Percentiles rank a stretch among this genome's conserved stretches.
These are phyloP conservation scores for Agaricus subrufescens DNA, from an alignment of 768 basidiomycete genomes.

Conservation along the genomic window DNA sequence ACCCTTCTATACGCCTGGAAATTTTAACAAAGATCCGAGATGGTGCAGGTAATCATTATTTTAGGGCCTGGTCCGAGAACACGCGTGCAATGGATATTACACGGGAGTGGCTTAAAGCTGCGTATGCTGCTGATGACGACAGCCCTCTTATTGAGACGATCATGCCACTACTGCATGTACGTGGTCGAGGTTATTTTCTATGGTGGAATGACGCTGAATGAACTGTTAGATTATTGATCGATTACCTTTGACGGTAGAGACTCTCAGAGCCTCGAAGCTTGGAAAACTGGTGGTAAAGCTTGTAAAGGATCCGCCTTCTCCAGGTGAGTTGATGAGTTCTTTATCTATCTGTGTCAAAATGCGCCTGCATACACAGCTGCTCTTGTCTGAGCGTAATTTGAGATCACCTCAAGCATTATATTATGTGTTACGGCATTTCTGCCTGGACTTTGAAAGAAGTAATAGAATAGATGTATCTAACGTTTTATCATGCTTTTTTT, in stretches of 20 bases:
- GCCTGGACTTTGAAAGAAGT: constrained; percentile 29
- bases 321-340: constrained; percentile 60
- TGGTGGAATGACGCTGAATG: constrained; percentile 1
- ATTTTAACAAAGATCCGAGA: constrained; percentile 80
- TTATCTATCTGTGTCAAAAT: constrained; percentile 4
- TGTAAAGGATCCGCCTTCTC: constrained; percentile 66
- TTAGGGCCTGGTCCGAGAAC: constrained; percentile 82
- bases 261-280: constrained; percentile 66
- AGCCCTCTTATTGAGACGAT: constrained; percentile 65
- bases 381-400: constrained; percentile 10
- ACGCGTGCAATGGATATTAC: constrained; percentile 69
- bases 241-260: constrained; percentile 67
- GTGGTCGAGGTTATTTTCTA: constrained; percentile 25
- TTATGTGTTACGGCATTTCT: constrained; percentile 10
- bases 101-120: constrained; percentile 78
- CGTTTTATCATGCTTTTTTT: constrained; percentile 41
- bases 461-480: constrained; percentile 67
- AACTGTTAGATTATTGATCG: constrained; percentile 72
- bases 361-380: constrained; percentile 7
- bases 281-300: constrained; percentile 78
- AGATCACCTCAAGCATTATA: constrained; percentile 17
- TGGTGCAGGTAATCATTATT: constrained; percentile 82
- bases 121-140: constrained; percentile 42
- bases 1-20: constrained; percentile 61
- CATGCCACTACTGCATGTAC: constrained; percentile 84